Conservation (phyloP, 164 flowering plant species). For the Pachysandra terminalis region DNA sequence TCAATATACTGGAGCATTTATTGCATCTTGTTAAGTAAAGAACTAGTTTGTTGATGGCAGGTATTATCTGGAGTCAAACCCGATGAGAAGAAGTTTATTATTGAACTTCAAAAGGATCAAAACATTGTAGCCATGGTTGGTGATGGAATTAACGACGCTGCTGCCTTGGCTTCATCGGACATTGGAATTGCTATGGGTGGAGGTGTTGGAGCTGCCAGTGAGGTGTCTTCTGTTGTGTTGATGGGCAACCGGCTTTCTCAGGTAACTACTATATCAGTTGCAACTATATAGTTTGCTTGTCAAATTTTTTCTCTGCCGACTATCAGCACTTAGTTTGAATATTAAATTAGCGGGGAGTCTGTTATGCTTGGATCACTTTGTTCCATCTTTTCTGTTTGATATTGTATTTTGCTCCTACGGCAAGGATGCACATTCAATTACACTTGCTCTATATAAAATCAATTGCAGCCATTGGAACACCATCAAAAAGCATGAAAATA, state of each 20-base stretch:
- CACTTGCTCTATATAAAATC: neutral
- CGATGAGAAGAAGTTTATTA: constrained; percentile 69
- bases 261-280: constrained; percentile 50
- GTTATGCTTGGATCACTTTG: neutral
- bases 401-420: neutral
- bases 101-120: constrained; percentile 59
- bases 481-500: neutral
- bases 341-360: neutral
- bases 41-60: constrained; percentile 32
- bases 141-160: constrained; percentile 98
- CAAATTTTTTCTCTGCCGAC: neutral
- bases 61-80: constrained; percentile 90
- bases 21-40: neutral
- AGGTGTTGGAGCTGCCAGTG: constrained; percentile 97
- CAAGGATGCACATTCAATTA: neutral
- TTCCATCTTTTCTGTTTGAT: too few species aligned
- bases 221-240: constrained; percentile 86
- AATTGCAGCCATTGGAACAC: neutral
- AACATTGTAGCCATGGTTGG: constrained; percentile 96
- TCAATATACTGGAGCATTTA: neutral
- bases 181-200: constrained; percentile 94
- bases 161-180: constrained; percentile 90
- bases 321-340: neutral
- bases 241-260: constrained; percentile 89
- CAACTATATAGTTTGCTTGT: neutral